phyloP scores from a whole-genome alignment of 1,284 basidiomycete species.

The Psilocybe mexicana region DNA sequence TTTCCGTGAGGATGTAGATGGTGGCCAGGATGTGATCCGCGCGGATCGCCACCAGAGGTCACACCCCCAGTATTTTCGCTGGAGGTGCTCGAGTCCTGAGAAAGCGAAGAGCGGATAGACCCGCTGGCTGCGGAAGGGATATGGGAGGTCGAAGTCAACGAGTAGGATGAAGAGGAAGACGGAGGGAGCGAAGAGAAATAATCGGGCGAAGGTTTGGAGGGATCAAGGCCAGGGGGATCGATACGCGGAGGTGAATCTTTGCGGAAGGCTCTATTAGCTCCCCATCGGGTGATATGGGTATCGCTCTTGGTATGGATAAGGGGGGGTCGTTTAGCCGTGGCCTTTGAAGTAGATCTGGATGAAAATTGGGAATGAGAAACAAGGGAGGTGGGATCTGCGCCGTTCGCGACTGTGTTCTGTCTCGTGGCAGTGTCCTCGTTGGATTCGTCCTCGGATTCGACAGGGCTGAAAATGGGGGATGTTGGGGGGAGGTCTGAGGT shows the following conservation, averaged over 20 bases:
- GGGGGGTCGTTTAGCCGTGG: slow-evolving; percentile 47
- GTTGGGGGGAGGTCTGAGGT: slow-evolving; percentile 57
- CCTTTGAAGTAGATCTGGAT: slow-evolving; percentile 1
- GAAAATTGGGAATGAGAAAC: slow-evolving; percentile 20
- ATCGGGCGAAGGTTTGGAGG: slow-evolving; percentile 14
- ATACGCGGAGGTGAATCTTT: slow-evolving; percentile 71
- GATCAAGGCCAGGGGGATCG: slow-evolving; percentile 31
- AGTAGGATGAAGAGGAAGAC: slow-evolving; percentile 18
- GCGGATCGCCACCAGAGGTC: slow-evolving; percentile 17
- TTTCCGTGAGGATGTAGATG: slow-evolving; percentile 24
- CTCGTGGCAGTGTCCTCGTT: slow-evolving; percentile 5
- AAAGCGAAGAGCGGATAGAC: slow-evolving; percentile 27
- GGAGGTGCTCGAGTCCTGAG: slow-evolving; percentile 31
- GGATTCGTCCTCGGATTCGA: slow-evolving; percentile 43
- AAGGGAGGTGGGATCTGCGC: slow-evolving; percentile 15
- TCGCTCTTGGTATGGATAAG: slow-evolving; percentile 84
- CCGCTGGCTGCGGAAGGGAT: slow-evolving; percentile 18
- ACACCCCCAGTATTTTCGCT: slow-evolving; percentile 28
- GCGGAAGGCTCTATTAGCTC: slow-evolving; percentile 51
- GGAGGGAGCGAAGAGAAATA: slow-evolving; percentile 22
- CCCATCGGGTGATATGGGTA: slow-evolving; percentile 66
- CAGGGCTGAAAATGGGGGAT: slow-evolving; percentile 58
- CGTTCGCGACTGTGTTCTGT: slow-evolving; percentile 20
- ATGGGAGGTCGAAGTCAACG: slow-evolving; percentile 13
- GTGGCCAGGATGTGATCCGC: slow-evolving; percentile 11